phyloP scores from a whole-genome alignment of 2,329 filamentous ascomycete species.

The Setomelanomma holmii region DNA sequence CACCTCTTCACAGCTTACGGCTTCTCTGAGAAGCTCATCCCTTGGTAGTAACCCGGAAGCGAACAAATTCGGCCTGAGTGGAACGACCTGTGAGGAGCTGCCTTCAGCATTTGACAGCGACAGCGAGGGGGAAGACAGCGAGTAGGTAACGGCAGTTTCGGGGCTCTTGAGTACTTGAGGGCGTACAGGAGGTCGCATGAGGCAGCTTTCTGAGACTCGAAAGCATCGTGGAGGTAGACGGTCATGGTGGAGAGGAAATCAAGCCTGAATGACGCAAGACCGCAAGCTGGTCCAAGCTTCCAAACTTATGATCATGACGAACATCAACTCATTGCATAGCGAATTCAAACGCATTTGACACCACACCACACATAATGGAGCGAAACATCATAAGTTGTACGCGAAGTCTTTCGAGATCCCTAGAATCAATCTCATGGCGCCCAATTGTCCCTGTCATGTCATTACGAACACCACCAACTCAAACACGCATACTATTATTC shows the following conservation, averaged over 20 bases:
- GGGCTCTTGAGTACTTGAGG: background rate
- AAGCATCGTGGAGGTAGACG: background rate
- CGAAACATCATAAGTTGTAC: slow-evolving; percentile 18
- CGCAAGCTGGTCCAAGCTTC: slow-evolving; percentile 9
- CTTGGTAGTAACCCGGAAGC: slow-evolving; percentile 7
- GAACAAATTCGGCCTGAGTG: slow-evolving; percentile 13
- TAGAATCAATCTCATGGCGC: background rate
- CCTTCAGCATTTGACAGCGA: slow-evolving; percentile 34
- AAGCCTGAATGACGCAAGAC: background rate
- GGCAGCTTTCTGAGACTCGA: background rate
- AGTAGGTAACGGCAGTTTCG: background rate
- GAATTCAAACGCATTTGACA: slow-evolving; percentile 2
- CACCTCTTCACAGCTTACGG: slow-evolving; percentile 28
- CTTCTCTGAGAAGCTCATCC: slow-evolving; percentile 13
- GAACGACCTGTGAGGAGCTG: slow-evolving; percentile 21
- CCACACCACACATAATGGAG: slow-evolving; percentile 21
- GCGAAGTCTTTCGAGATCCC: slow-evolving; percentile 13
- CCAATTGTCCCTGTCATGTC: slow-evolving; percentile 6
- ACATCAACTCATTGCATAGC: background rate
- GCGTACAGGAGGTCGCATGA: background rate
- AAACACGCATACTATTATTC: background rate
- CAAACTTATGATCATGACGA: slow-evolving; percentile 15
- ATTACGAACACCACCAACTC: slow-evolving; percentile 4
- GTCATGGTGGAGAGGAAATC: background rate
- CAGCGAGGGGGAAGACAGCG: slow-evolving; percentile 22